Conservation (phyloP, 2,329 filamentous ascomycete species). For the Colletotrichum liriopes region DNA sequence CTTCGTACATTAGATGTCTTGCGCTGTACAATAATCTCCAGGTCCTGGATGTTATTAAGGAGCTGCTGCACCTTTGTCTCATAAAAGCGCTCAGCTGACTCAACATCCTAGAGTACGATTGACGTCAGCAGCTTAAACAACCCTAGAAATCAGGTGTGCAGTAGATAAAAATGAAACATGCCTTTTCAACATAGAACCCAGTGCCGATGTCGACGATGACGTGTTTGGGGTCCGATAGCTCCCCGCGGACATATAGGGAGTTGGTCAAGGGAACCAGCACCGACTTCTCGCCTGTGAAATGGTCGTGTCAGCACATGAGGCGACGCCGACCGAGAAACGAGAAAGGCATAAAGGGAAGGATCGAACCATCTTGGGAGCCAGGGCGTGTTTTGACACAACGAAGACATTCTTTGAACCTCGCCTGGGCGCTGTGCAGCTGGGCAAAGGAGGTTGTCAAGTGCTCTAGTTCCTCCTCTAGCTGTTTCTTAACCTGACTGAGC, state of each 20-base stretch:
- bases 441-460: conserved; percentile 92
- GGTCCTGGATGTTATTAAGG: conserved; percentile 67
- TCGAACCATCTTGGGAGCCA: conserved; percentile 52
- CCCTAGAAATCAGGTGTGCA: neutral
- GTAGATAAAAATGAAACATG: conserved; percentile 50
- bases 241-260: conserved; percentile 93
- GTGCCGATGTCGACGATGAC: conserved; percentile 95
- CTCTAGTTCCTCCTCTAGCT: conserved; percentile 95
- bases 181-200: conserved; percentile 96
- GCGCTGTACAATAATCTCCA: conserved; percentile 70
- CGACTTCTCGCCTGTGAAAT: conserved; percentile 53
- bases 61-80: conserved; percentile 70
- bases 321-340: no score
- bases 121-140: neutral
- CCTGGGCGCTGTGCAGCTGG: conserved; percentile 90
- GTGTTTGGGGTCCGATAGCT: conserved; percentile 79
- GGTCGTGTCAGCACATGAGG: conserved; percentile 6
- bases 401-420: conserved; percentile 93
- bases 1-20: conserved; percentile 90
- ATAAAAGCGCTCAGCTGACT: conserved; percentile 71
- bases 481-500: conserved; percentile 92
- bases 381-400: conserved; percentile 74
- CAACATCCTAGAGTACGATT: conserved; percentile 49
- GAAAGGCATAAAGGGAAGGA: neutral
- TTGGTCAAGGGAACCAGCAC: conserved; percentile 96